A percentile compares a stretch with the other conserved stretches of the same genome.
Evolutionary conservation across 1,284 basidiomycete genomes (phyloP).

Genomic region (Ustilago loliicola): DNA sequence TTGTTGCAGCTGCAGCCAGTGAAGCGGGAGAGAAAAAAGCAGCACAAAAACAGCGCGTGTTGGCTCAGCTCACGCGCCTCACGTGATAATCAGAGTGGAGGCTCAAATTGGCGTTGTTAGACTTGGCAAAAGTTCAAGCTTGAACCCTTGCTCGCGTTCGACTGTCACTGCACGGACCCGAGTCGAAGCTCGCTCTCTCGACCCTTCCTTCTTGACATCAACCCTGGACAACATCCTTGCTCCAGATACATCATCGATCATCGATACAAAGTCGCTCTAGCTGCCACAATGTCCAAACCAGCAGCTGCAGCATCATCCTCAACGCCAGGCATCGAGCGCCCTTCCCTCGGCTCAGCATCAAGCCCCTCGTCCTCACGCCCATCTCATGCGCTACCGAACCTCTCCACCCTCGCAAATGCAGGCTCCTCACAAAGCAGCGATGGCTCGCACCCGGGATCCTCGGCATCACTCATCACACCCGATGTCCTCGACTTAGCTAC

Average conservation of each 20-base stretch:
- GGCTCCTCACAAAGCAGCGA: constrained; percentile 17
- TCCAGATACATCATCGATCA: background rate
- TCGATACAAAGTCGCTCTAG: background rate
- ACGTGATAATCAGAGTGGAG: constrained; percentile 45
- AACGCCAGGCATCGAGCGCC: constrained; percentile 33
- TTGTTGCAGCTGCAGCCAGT: constrained; percentile 15
- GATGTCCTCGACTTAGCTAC: constrained; percentile 69
- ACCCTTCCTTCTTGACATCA: constrained; percentile 2
- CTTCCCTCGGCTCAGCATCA: constrained; percentile 38
- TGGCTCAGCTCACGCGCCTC: constrained; percentile 36
- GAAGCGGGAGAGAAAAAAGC: constrained; percentile 15
- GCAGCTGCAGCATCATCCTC: constrained; percentile 14
- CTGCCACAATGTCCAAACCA: constrained; percentile 28
- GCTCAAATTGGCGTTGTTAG: constrained; percentile 22
- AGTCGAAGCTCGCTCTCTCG: background rate
- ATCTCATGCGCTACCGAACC: constrained; percentile 41
- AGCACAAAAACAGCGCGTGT: constrained; percentile 42
- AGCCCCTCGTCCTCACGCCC: constrained; percentile 28
- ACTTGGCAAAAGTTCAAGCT: background rate
- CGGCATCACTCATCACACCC: constrained; percentile 41
- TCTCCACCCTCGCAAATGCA: constrained; percentile 15
- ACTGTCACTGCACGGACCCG: constrained; percentile 32
- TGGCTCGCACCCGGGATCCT: constrained; percentile 15
- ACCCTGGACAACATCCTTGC: background rate
- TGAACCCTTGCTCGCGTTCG: background rate